These are phyloP conservation scores for Logfia minima DNA, from an alignment of 129 eudicot genomes.

Conservation along the genomic window DNA sequence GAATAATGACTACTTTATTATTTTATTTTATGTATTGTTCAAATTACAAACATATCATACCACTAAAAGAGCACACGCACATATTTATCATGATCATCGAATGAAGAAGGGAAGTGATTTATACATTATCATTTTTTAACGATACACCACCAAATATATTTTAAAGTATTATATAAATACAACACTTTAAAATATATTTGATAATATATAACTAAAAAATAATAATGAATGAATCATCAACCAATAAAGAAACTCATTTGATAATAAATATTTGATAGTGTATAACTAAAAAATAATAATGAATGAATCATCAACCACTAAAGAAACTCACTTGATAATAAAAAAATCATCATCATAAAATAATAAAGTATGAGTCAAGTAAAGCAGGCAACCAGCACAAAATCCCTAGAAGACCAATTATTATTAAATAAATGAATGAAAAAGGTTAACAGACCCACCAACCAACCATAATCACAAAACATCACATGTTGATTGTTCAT, in stretches of 20 bases:
- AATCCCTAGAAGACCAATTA: not conserved
- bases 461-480: not conserved
- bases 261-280: not conserved
- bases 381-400: not conserved
- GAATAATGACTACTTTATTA: not conserved
- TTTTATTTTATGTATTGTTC: too few relatives aligned
- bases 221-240: too few relatives aligned
- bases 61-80: not conserved
- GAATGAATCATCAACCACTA: not conserved
- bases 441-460: not conserved
- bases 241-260: not conserved
- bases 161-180: too few relatives aligned
- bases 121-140: too few relatives aligned
- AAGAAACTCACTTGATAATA: not conserved
- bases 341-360: not conserved
- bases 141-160: too few relatives aligned
- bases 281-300: too few relatives aligned
- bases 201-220: too few relatives aligned
- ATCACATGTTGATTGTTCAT: not conserved
- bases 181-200: too few relatives aligned
- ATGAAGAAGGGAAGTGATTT: not conserved
- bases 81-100: not conserved
- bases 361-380: not conserved
- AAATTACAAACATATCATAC: not conserved
- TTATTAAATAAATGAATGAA: too few relatives aligned